phyloP scores from a whole-genome alignment of 257 asterid genomes.

The Euphrasia confusa region DNA sequence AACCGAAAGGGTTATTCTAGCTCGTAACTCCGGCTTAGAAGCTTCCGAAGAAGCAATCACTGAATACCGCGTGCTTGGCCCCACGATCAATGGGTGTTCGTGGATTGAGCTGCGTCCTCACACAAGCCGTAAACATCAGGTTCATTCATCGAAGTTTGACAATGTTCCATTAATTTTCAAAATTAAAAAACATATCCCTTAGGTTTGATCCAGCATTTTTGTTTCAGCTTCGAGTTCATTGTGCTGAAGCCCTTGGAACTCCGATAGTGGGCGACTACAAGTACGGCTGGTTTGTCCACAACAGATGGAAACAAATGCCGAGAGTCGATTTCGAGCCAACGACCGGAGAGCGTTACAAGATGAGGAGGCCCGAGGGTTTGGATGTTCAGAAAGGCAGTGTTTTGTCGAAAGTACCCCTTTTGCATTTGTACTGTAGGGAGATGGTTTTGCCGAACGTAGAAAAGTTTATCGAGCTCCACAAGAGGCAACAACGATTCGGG shows the following conservation, averaged over 20 bases:
- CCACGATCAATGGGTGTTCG: constrained; percentile 85
- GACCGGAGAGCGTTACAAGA: constrained; percentile 60
- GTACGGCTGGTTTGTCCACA: constrained; percentile 88
- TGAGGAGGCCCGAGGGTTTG: constrained; percentile 78
- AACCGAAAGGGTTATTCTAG: constrained; percentile 79
- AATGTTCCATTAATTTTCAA: not conserved
- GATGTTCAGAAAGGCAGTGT: constrained; percentile 95
- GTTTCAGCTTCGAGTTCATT: constrained; percentile 83
- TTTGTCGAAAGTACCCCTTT: constrained; percentile 74
- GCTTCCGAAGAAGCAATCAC: constrained; percentile 86
- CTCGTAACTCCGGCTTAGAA: constrained; percentile 68
- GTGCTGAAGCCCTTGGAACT: constrained; percentile 94
- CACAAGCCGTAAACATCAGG: constrained; percentile 93
- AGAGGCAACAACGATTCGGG: constrained; percentile 8
- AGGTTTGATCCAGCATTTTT: not conserved
- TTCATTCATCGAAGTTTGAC: constrained; percentile 26
- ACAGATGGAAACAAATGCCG: constrained; percentile 89
- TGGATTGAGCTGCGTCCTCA: constrained; percentile 84
- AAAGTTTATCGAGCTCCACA: constrained; percentile 53
- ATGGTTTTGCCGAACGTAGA: constrained; percentile 76
- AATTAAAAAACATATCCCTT: too few species aligned
- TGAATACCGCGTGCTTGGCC: constrained; percentile 85
- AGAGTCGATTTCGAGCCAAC: constrained; percentile 74
- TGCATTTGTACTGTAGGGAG: constrained; percentile 90
- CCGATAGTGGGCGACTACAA: constrained; percentile 93